Conservation (phyloP, 495 filamentous ascomycete genomes). For the Penicillium cinerascens region DNA sequence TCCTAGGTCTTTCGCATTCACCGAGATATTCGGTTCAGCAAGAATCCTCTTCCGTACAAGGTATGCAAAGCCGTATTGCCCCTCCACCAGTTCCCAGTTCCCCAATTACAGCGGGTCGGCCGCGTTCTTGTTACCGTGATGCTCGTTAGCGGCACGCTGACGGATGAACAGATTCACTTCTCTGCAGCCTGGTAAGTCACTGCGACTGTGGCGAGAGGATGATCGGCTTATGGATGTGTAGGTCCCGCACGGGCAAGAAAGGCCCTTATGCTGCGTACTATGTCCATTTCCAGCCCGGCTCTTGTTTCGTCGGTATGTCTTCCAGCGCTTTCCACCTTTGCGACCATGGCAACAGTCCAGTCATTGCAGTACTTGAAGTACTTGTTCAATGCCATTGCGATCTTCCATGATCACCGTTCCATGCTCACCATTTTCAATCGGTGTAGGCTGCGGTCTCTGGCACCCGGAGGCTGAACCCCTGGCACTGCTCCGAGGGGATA, state of each 20-base stretch:
- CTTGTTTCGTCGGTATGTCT: slow-evolving; percentile 59
- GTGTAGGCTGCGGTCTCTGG: slow-evolving; percentile 72
- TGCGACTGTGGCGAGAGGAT: neutral
- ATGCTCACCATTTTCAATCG: slow-evolving; percentile 13
- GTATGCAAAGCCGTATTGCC: slow-evolving; percentile 36
- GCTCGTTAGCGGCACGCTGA: slow-evolving; percentile 26
- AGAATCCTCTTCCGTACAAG: slow-evolving; percentile 84
- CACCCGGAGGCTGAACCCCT: slow-evolving; percentile 62
- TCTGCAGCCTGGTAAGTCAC: slow-evolving; percentile 68
- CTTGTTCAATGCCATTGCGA: neutral
- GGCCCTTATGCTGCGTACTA: slow-evolving; percentile 86
- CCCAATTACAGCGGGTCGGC: neutral
- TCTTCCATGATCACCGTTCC: neutral
- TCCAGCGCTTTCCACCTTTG: neutral
- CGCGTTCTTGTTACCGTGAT: slow-evolving; percentile 17
- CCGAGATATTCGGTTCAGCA: slow-evolving; percentile 72
- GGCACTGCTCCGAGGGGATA: slow-evolving; percentile 62
- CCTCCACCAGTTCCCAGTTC: neutral
- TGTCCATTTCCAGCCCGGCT: slow-evolving; percentile 58
- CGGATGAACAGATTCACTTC: slow-evolving; percentile 59
- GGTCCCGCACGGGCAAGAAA: slow-evolving; percentile 79
- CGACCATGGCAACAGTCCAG: neutral
- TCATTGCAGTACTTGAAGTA: neutral
- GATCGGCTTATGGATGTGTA: slow-evolving; percentile 29
- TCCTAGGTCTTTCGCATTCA: slow-evolving; percentile 75